Evolutionary conservation across 1,284 basidiomycete genomes (phyloP).

Genomic region (Cutaneotrichosporon mucoides): DNA sequence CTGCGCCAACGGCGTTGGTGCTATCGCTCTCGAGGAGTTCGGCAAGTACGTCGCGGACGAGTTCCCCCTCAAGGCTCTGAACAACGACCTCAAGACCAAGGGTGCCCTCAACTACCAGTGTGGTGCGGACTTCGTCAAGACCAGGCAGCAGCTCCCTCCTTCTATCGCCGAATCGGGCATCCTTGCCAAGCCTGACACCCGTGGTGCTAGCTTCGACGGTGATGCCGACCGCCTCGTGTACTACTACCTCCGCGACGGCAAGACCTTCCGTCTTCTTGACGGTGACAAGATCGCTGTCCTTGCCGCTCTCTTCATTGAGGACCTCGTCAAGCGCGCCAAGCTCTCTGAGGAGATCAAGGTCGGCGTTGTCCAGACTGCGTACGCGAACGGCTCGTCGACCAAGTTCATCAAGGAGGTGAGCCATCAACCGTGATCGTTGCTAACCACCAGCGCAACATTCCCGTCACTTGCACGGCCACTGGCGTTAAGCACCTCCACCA

Average conservation of each 20-base stretch:
- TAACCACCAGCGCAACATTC: slow-evolving; percentile 53
- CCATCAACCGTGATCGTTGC: slow-evolving; percentile 8
- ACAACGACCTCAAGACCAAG: slow-evolving; percentile 61
- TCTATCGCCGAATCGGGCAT: slow-evolving; percentile 48
- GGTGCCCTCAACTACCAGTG: slow-evolving; percentile 82
- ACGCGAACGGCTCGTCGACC: slow-evolving; percentile 96
- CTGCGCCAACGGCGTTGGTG: slow-evolving; percentile 97
- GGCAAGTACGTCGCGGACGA: slow-evolving; percentile 48
- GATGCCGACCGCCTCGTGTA: slow-evolving; percentile 98
- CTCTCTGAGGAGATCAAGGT: slow-evolving; percentile 63
- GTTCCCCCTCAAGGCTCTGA: slow-evolving; percentile 55
- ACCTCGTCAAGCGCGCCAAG: slow-evolving; percentile 78
- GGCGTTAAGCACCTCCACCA: slow-evolving; percentile 99
- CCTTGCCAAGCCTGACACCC: slow-evolving; percentile 63
- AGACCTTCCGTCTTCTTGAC: slow-evolving; percentile 84
- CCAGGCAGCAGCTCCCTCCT: slow-evolving; percentile 73
- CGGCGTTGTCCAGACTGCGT: slow-evolving; percentile 96
- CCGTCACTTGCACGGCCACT: slow-evolving; percentile 92
- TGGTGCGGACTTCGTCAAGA: slow-evolving; percentile 98
- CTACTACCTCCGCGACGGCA: slow-evolving; percentile 68
- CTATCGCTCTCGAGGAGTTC: slow-evolving; percentile 62
- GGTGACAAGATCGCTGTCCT: slow-evolving; percentile 98
- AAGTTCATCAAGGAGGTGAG: slow-evolving; percentile 78
- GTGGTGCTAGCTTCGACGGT: slow-evolving; percentile 91
- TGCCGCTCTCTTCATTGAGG: slow-evolving; percentile 87